A percentile compares a stretch with the other conserved stretches of the same genome.
Conservation (phyloP, 2,329 filamentous ascomycete genomes). For the Apiospora phragmitis region DNA sequence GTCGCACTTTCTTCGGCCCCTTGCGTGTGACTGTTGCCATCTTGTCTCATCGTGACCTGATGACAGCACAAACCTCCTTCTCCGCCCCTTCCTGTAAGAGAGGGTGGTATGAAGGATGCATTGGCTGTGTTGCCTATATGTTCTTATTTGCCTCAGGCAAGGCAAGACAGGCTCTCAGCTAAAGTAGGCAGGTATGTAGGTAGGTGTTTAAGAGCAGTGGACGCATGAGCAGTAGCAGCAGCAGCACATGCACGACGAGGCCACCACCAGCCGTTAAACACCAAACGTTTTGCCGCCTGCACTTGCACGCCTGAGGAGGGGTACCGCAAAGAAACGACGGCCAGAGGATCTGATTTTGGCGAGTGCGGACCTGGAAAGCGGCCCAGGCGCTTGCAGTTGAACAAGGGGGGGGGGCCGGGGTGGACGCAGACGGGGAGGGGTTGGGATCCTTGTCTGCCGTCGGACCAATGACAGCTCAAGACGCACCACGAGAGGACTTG, state of each 20-base stretch:
- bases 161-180: neutral
- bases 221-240: neutral
- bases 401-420: conserved; percentile 1
- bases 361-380: conserved; percentile 14
- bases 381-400: conserved; percentile 32
- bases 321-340: neutral
- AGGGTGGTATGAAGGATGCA: conserved; percentile 5
- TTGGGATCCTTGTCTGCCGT: conserved; percentile 1
- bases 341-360: neutral
- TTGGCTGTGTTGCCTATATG: neutral
- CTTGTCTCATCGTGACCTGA: conserved; percentile 9
- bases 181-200: neutral
- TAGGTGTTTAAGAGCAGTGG: neutral
- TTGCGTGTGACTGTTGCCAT: neutral
- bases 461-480: neutral
- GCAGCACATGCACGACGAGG: neutral
- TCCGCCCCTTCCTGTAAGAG: neutral
- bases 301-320: conserved; percentile 16
- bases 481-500: neutral
- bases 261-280: conserved; percentile 20
- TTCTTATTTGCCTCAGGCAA: neutral
- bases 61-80: neutral
- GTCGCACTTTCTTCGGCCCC: neutral
- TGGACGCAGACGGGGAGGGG: neutral
- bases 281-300: conserved; percentile 27